Base-by-base conservation (phyloP, 23 red algal species). In the Gracilaria domingensis region DNA sequence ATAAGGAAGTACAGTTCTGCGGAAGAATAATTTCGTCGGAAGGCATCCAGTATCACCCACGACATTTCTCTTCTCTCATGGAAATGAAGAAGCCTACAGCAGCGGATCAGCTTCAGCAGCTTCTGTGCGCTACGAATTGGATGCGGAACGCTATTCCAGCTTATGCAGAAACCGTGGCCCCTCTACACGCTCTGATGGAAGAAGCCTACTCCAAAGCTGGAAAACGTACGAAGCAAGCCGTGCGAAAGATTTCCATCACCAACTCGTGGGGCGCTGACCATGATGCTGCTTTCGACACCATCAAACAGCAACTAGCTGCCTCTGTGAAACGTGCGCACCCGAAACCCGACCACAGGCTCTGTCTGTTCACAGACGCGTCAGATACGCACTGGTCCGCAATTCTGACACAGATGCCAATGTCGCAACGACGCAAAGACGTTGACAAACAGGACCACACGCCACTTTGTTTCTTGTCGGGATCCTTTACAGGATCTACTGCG, bases 81-180 rank as follows among this genome's bases (percentile, higher is more conserved):
- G 38, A n/a, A 13, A 86, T 86, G 82, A 86, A 30, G 35, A 72
- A 12, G 7, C 82, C 82, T 50, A 33, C 36, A 0, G 7, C 16
- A 20, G 82, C 82, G 1, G 62, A 37, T 54, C 11, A 86, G 23
- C 61, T 86, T 3, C 60, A 67, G 51, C 82, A 86, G 38, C 37
- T 86, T 47, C 21, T 86, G 11, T 86, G 59, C 35, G 82, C 82
- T 37, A 86, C 82, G 8, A 86, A 86, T 32, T 86, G 60, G 82
- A 86, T 86, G 82, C 23, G 82, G 8, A 70, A 38, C 35, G n/a
- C 57, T 50, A 70, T 86, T 51, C 84, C 8, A 25, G 42, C 44
- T 28, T 88, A 76, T 74, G 12, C 66, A 21, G 49, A 57, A 30
- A 0, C 13, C 14, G 47, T 74, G 3, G 33, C 40, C 9, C 84